Base-by-base conservation (phyloP, 306 rosid genomes). In the Cucurbita maxima region DNA sequence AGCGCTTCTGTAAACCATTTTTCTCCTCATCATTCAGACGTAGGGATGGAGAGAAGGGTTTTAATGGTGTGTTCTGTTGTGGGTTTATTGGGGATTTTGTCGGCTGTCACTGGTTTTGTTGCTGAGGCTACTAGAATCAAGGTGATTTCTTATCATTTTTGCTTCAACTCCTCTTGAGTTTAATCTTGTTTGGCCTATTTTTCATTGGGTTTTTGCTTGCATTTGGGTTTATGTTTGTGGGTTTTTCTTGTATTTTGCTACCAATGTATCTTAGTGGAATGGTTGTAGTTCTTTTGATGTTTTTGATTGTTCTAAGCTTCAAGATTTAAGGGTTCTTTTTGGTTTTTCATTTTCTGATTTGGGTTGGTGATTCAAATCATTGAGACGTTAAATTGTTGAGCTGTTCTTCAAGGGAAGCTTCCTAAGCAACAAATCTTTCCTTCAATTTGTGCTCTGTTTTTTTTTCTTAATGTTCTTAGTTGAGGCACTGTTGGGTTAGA, bases 41-140 rank as follows among this genome's bases (percentile, higher is more conserved):
- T 10, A 75, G 64, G 69, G 48, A 89, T 90, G 98, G 96, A 88
- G 90, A 88, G 58, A 77, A 92, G 82, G 81, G 82, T 53, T 58
- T 13, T 87, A 22, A 1, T 77, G 5, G 85, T 92, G 36, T 83
- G 91, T 66, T 71, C 84, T 38, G 77, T 77, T 0, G 96, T 83
- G 58, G 96, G 84, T 40, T 84, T 92, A 53, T 72, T 92, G 75
- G 96, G 90, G 18, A 78, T 92, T 4, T 76, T 90, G 44, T 81
- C 98, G 1, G 96, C 91, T 72, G 91, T 89, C 15, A 82, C 96
- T 56, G 88, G 90, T 47, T 88, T 92, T 77, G 93, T 45, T 82
- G 98, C 96, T 0, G 98, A 92, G 77, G 96, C 74, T 5, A 92
- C 91, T 5, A 77, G 96, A 79, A 87, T 90, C 75, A 90, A 90